Evolutionary conservation across 2,329 filamentous ascomycete genomes (phyloP).

Genomic region (Fusarium camptoceras): DNA sequence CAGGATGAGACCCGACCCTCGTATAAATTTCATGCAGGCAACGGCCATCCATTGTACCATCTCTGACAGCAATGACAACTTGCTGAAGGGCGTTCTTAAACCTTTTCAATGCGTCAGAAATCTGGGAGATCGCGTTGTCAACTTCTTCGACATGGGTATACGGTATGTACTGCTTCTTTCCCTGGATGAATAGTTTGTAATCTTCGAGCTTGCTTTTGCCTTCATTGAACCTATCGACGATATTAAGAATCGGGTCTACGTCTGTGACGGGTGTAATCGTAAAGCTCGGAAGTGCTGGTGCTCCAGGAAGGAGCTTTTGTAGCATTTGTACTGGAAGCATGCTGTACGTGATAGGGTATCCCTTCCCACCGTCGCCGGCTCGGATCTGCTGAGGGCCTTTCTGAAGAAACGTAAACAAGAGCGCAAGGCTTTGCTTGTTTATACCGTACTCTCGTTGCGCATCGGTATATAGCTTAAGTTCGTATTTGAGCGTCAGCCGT

Average conservation of each 20-base stretch:
- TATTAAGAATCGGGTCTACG: neutral
- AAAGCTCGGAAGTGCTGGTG: accelerated
- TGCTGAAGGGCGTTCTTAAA: neutral
- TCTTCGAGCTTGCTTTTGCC: neutral
- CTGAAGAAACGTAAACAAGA: constrained; percentile 6
- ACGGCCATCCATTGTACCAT: neutral
- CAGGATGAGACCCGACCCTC: accelerated
- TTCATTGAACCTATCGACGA: constrained; percentile 17
- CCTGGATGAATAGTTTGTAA: constrained; percentile 7
- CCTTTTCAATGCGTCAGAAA: neutral
- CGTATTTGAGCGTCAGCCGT: constrained; percentile 8
- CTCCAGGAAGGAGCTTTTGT: neutral
- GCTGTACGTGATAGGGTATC: constrained; percentile 19
- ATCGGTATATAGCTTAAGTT: constrained; percentile 30
- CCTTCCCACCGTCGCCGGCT: neutral
- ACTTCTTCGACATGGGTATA: neutral
- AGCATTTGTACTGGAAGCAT: constrained; percentile 14
- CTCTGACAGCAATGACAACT: neutral
- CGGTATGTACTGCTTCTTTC: neutral
- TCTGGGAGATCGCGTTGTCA: neutral
- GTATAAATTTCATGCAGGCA: neutral
- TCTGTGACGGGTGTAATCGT: neutral
- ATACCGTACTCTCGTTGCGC: constrained; percentile 1
- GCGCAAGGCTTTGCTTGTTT: neutral
- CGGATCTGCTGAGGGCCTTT: neutral